Base-by-base conservation (phyloP, 1,284 basidiomycete species). In the Microbotryomycetes sp. region DNA sequence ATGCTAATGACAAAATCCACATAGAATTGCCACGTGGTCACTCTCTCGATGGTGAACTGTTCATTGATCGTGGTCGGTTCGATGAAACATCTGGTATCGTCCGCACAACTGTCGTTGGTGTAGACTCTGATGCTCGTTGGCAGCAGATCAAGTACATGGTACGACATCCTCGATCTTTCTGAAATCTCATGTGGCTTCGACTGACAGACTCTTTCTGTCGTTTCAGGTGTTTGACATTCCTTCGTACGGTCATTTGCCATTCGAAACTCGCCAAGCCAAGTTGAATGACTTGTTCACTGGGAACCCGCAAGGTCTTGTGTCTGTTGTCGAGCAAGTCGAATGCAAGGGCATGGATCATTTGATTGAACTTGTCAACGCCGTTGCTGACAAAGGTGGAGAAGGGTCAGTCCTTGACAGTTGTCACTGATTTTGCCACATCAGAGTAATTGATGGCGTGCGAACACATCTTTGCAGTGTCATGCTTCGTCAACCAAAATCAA, bases 201-300 rank as follows among this genome's bases (percentile, higher is more conserved):
- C 29, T 42, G 22, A 54, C 16, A 14, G 48, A 9, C 28, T 4
- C 15, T 28, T 36, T 30, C n/a, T n/a, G n/a, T n/a, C n/a, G 16
- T 7, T 15, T 49, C 58, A 84, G 82, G 77, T 85, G 52, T 86
- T 86, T 66, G 85, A 86, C 71, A 78, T 84, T n/a, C 84, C 84
- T 1, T 84, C 82, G 2, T 75, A 76, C 25, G 79, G 77, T 6
- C 66, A 76, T 1, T 73, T 78, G 45, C 76, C 80, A 0, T 85
- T 86, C 64, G 84, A 86, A 71, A 77, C 81, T 6, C 81, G 85
- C 5, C 75, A 82, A 57, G 75, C 74, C 0, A 76, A 76, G 50
- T 75, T 86, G 31, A 73, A 80, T 59, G 12, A 42, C 9, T 12
- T 42, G 12, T 9, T 42, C 36, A 42, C 36, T 9, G 36, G 36